These are phyloP conservation scores for Penicillium turbatum DNA, from an alignment of 495 filamentous ascomycete species.

Conservation along the genomic window DNA sequence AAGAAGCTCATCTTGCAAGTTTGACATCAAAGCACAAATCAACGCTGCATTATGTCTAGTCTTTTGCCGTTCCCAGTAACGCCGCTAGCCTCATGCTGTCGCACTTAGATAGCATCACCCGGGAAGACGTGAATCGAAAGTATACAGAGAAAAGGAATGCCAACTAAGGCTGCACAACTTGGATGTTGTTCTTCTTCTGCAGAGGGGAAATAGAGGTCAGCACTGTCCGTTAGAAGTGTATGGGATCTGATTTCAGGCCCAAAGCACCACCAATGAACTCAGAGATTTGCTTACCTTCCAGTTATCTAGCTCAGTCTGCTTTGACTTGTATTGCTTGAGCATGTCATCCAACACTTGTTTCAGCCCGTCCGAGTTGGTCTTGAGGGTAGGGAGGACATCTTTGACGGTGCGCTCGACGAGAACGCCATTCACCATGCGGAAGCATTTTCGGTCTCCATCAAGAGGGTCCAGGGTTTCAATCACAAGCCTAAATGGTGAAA, in stretches of 20 bases:
- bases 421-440: slow-evolving; percentile 97
- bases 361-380: slow-evolving; percentile 91
- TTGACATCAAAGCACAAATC: slow-evolving; percentile 10
- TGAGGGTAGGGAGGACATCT: slow-evolving; percentile 84
- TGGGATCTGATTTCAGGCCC: neutral
- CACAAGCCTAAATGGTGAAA: slow-evolving; percentile 64
- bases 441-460: slow-evolving; percentile 85
- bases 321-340: slow-evolving; percentile 92
- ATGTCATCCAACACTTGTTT: slow-evolving; percentile 95
- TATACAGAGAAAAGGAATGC: slow-evolving; percentile 3
- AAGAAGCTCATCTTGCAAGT: neutral
- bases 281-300: slow-evolving; percentile 79
- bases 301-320: slow-evolving; percentile 92
- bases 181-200: slow-evolving; percentile 98
- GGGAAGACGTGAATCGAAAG: slow-evolving; percentile 12
- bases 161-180: slow-evolving; percentile 78
- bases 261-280: neutral
- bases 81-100: slow-evolving; percentile 18
- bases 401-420: slow-evolving; percentile 88
- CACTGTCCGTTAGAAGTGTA: neutral
- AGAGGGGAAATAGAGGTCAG: slow-evolving; percentile 9
- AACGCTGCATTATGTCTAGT: slow-evolving; percentile 25
- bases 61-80: slow-evolving; percentile 22
- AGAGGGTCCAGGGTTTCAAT: slow-evolving; percentile 89
- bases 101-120: slow-evolving; percentile 1